Conservation (phyloP, 2,329 filamentous ascomycete genomes). For the Elsinoe necatrix region DNA sequence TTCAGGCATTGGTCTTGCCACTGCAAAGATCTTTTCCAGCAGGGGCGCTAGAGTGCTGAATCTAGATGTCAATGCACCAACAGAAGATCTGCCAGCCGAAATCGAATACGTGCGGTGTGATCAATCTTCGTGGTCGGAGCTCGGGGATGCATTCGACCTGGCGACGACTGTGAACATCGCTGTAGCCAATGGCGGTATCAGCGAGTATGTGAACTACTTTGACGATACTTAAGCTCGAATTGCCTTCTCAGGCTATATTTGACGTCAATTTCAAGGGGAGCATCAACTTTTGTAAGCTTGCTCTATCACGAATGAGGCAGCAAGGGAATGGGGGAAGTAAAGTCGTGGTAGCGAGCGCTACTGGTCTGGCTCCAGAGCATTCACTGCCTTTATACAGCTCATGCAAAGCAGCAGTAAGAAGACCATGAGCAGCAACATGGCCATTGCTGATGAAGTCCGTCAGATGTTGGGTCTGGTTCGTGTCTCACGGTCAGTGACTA, state of each 20-base stretch:
- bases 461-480: constrained; percentile 30
- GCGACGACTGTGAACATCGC: constrained; percentile 27
- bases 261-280: constrained; percentile 31
- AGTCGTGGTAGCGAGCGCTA: constrained; percentile 34
- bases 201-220: constrained; percentile 28
- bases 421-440: not conserved
- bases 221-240: constrained; percentile 25
- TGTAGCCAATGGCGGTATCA: constrained; percentile 31
- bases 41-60: constrained; percentile 35
- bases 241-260: constrained; percentile 27
- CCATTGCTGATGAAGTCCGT: not conserved
- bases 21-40: constrained; percentile 37
- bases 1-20: constrained; percentile 6
- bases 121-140: constrained; percentile 25
- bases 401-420: constrained; percentile 20
- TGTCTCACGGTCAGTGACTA: constrained; percentile 26
- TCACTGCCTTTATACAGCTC: constrained; percentile 30
- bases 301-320: constrained; percentile 24
- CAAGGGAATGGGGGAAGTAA: constrained; percentile 27
- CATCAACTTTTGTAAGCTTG: constrained; percentile 31
- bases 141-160: constrained; percentile 22
- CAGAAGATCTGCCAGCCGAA: not conserved
- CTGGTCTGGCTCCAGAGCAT: constrained; percentile 33
- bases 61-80: constrained; percentile 30
- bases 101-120: constrained; percentile 25